Conservation (phyloP, 2,329 filamentous ascomycete species). For the Ascocoryne sarcoides region DNA sequence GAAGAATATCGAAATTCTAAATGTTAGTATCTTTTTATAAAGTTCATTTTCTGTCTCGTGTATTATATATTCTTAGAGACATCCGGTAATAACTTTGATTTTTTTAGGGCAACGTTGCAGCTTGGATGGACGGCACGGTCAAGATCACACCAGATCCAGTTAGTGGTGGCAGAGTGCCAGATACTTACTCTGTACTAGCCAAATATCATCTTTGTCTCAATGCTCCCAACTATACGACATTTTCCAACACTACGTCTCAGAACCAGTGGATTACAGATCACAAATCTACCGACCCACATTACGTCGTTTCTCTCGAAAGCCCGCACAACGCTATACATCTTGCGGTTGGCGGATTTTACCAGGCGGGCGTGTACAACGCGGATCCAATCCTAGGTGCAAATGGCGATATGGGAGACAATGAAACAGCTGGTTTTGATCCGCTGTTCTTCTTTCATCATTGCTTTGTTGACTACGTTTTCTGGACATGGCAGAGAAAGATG, state of each 20-base stretch:
- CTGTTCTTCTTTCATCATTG: conserved; percentile 40
- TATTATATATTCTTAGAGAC: no score
- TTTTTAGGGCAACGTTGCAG: no score
- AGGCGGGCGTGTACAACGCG: neutral
- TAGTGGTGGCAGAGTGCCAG: no score
- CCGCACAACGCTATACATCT: conserved; percentile 3
- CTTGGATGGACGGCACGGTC: no score
- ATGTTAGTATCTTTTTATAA: no score
- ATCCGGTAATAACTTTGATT: no score
- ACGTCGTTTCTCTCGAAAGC: conserved; percentile 2
- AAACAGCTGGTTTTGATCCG: conserved; percentile 35
- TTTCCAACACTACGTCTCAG: conserved; percentile 16
- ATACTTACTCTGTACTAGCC: no score
- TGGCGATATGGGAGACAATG: conserved; percentile 32
- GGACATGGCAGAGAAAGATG: conserved; percentile 34
- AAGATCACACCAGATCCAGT: no score
- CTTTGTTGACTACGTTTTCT: conserved; percentile 50
- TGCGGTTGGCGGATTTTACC: conserved; percentile 1
- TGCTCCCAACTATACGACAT: conserved; percentile 29
- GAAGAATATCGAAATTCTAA: no score
- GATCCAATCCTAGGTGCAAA: conserved; percentile 20
- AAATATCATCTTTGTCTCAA: conserved; percentile 17
- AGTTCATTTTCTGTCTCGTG: no score
- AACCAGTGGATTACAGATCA: neutral
- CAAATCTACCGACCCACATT: neutral